Percentiles rank a stretch among this genome's conserved stretches.
Evolutionary conservation across 2,329 filamentous ascomycete genomes (phyloP).

Genomic region (Pyrenophora tritici-repentis): DNA sequence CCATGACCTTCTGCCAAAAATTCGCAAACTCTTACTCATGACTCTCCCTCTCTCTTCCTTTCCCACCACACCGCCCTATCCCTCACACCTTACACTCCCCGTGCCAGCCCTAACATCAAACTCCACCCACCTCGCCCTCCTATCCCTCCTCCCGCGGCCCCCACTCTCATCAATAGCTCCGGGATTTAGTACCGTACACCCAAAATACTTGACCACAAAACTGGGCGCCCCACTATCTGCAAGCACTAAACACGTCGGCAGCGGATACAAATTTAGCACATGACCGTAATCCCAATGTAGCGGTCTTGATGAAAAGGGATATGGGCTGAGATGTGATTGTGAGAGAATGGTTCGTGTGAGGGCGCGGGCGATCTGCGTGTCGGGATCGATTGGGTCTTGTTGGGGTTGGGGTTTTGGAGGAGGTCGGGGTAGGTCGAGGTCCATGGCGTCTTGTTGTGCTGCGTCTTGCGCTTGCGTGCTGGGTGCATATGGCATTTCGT

Average conservation of each 20-base stretch:
- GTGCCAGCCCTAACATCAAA: conserved; percentile 59
- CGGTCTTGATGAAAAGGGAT: conserved; percentile 77
- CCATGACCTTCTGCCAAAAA: too few species aligned
- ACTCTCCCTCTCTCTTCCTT: too few species aligned
- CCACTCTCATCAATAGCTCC: conserved; percentile 67
- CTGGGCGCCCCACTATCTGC: conserved; percentile 80
- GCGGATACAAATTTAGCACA: conserved; percentile 79
- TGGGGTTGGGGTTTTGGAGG: conserved; percentile 16
- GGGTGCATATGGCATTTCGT: conserved; percentile 27
- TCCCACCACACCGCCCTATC: conserved; percentile 12
- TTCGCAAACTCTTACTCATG: too few species aligned
- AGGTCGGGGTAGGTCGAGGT: conserved; percentile 47
- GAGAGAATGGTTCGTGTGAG: conserved; percentile 91
- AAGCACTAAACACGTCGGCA: conserved; percentile 82
- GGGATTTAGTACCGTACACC: conserved; percentile 94
- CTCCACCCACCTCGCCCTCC: conserved; percentile 79
- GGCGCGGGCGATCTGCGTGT: conserved; percentile 65
- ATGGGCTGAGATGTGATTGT: conserved; percentile 86
- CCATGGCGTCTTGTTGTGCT: conserved; percentile 48
- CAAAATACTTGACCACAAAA: conserved; percentile 90
- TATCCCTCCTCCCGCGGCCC: conserved; percentile 68
- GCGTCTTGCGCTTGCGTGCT: conserved; percentile 13
- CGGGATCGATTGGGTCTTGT: conserved; percentile 31
- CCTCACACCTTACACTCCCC: conserved; percentile 37
- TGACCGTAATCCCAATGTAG: conserved; percentile 87